Evolutionary conservation across 176 grass and related monocot genomes (phyloP), one percentile per base, ranked within the genome.

Genomic region (Rhynchospora pubera): DNA sequence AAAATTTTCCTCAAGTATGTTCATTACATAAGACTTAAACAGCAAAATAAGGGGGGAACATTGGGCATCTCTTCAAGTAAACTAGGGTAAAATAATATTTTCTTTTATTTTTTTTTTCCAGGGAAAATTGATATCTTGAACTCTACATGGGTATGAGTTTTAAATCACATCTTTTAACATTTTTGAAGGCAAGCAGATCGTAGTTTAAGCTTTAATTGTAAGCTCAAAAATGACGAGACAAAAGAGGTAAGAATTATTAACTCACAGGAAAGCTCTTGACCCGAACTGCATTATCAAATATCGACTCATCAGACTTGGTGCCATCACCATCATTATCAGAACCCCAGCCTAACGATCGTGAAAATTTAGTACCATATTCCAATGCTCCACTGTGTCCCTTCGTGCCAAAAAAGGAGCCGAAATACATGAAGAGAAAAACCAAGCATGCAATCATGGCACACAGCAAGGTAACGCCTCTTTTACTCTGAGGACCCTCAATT

Each of bases 191-290:
- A 30, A 16, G 22, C 6, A 18, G 52, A 56, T 56, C 72, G 55
- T 52, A 76, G 47, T 45, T 62, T 46, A 80, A 19, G 16, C 42
- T 61, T 61, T 43, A 80, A 45, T 5, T 14, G 1, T 62, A 80
- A 80, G 51, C 42, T 47, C 30, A 62, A 80, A 79, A 47, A 12
- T 43, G 26, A 23, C 32, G 57, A 62, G 62, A 46, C 5, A 16
- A 61, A 80, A 46, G 70, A 47, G 57, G 7, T 14, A 46, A 63
- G 26, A 44, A 50, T 79, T 79, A 47, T 22, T 62, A 83, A 89
- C 93, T 91, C 65, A 99, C 96, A 77, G 91, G 92, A 80, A 95
- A 99, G 80, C 83, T 94, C 89, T 95, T 99, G 22, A 77, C 84
- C 71, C 90, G 84, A 57, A 89, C 15, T 63, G 81, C 84, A 22